Conservation (phyloP, 805 yeast species). For the Cyberlindnera japonica region DNA sequence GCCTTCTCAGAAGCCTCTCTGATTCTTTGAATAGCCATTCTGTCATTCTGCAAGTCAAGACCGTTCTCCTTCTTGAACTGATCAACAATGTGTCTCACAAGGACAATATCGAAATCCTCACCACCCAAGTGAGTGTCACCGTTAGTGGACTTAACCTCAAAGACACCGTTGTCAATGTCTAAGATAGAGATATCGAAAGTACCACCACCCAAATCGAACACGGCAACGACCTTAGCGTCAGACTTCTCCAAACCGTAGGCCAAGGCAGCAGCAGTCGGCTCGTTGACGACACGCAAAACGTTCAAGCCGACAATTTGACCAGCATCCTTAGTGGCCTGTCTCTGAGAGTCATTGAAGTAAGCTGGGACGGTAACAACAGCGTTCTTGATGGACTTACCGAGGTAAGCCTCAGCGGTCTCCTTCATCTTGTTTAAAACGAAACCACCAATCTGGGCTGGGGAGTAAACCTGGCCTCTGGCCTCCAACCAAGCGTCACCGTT, state of each 20-base stretch:
- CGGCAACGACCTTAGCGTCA: conserved; percentile 46
- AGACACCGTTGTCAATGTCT: conserved; percentile 76
- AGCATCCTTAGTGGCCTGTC: conserved; percentile 98
- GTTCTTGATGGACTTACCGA: conserved; percentile 50
- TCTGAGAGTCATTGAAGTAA: conserved; percentile 94
- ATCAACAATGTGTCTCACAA: conserved; percentile 54
- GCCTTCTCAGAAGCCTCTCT: conserved; percentile 77
- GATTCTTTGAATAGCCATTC: conserved; percentile 64
- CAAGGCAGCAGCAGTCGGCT: conserved; percentile 97
- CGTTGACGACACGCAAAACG: conserved; percentile 92
- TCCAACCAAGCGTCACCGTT: conserved; percentile 71
- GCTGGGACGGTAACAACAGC: conserved; percentile 95
- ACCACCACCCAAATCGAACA: conserved; percentile 81
- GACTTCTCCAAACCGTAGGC: conserved; percentile 86
- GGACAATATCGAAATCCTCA: conserved; percentile 69
- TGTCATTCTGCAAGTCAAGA: conserved; percentile 27
- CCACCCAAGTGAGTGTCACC: conserved; percentile 79
- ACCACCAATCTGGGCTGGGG: conserved; percentile 76
- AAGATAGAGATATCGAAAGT: conserved; percentile 78
- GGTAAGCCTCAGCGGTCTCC: conserved; percentile 56
- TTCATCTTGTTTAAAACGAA: conserved; percentile 62
- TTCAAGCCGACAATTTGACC: conserved; percentile 95
- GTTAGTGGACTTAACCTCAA: conserved; percentile 78
- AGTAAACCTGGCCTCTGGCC: conserved; percentile 41
- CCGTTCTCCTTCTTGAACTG: conserved; percentile 49